A percentile compares a stretch with the other conserved stretches of the same genome.
phyloP scores from a whole-genome alignment of 768 basidiomycete species.

The Lactarius sp. region DNA sequence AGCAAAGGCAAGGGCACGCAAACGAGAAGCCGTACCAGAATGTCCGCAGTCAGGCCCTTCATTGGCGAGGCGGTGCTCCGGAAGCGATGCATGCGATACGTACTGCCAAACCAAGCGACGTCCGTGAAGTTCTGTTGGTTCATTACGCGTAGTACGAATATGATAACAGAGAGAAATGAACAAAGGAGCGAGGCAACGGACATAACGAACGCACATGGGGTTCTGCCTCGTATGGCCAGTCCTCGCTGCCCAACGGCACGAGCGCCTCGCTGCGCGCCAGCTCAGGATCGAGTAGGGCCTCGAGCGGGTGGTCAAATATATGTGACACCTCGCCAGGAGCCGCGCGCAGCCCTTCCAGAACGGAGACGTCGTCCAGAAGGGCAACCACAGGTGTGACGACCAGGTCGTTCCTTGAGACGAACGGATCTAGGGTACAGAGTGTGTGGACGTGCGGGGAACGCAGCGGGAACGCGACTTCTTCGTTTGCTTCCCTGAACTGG shows the following conservation, averaged over 20 bases:
- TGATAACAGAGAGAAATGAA: not conserved
- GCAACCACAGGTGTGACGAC: constrained; percentile 80
- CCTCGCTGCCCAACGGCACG: constrained; percentile 52
- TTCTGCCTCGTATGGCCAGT: constrained; percentile 78
- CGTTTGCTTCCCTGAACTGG: constrained; percentile 74
- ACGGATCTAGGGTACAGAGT: constrained; percentile 59
- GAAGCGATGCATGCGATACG: constrained; percentile 83
- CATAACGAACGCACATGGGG: constrained; percentile 46
- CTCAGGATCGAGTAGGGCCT: constrained; percentile 61
- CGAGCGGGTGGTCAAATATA: constrained; percentile 78
- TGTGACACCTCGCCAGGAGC: constrained; percentile 64
- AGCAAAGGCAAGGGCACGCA: not conserved
- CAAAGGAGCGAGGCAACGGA: not conserved
- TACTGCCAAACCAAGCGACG: constrained; percentile 43
- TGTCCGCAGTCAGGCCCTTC: constrained; percentile 80
- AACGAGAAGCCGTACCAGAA: constrained; percentile 49
- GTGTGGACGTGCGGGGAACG: constrained; percentile 52
- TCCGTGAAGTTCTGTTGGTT: constrained; percentile 44
- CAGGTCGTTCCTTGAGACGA: constrained; percentile 59
- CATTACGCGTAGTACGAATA: not conserved
- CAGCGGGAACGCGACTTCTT: constrained; percentile 74
- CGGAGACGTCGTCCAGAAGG: constrained; percentile 48
- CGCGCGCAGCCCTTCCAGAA: constrained; percentile 51
- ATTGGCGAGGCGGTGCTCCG: constrained; percentile 72
- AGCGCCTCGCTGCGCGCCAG: constrained; percentile 44